These are phyloP conservation scores for Aspergillus incahuasiensis DNA, from an alignment of 495 filamentous ascomycete species.

Conservation along the genomic window DNA sequence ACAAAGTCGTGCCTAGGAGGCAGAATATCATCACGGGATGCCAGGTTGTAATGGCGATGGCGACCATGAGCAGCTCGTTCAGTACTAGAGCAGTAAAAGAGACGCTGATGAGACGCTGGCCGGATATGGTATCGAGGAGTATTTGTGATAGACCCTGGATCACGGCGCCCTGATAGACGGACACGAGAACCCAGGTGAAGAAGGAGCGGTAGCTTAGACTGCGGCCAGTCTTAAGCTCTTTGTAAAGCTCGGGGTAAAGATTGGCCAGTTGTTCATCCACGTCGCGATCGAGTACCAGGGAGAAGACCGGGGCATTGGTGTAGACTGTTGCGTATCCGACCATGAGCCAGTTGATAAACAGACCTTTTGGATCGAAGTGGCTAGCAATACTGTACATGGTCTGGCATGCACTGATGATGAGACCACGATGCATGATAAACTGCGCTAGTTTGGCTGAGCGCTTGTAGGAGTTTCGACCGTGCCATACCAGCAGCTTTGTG, in stretches of 20 bases:
- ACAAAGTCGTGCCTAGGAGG: slow-evolving; percentile 70
- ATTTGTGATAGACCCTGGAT: slow-evolving; percentile 92
- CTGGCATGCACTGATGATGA: slow-evolving; percentile 93
- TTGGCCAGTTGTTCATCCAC: slow-evolving; percentile 91
- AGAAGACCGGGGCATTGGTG: slow-evolving; percentile 91
- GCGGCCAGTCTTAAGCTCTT: slow-evolving; percentile 80
- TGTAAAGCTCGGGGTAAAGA: slow-evolving; percentile 96
- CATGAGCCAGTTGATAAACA: slow-evolving; percentile 96
- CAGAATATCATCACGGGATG: slow-evolving; percentile 87
- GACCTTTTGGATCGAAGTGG: slow-evolving; percentile 83
- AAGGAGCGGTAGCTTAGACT: slow-evolving; percentile 89
- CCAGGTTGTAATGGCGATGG: slow-evolving; percentile 94
- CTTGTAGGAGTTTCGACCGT: slow-evolving; percentile 95
- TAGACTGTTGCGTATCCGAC: slow-evolving; percentile 97
- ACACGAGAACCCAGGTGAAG: slow-evolving; percentile 94
- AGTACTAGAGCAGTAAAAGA: slow-evolving; percentile 89
- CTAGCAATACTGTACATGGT: slow-evolving; percentile 94
- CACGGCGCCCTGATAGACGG: slow-evolving; percentile 88
- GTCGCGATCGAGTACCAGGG: slow-evolving; percentile 91
- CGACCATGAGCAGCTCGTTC: slow-evolving; percentile 96
- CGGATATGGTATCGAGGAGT: slow-evolving; percentile 66
- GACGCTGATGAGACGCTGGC: slow-evolving; percentile 75
- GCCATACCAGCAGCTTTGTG: slow-evolving; percentile 97
- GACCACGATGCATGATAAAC: slow-evolving; percentile 95
- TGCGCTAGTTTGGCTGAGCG: slow-evolving; percentile 91